A percentile compares a stretch with the other conserved stretches of the same genome.
phyloP scores from a whole-genome alignment of 2,329 filamentous ascomycete genomes.

The Bretziella fagacearum region DNA sequence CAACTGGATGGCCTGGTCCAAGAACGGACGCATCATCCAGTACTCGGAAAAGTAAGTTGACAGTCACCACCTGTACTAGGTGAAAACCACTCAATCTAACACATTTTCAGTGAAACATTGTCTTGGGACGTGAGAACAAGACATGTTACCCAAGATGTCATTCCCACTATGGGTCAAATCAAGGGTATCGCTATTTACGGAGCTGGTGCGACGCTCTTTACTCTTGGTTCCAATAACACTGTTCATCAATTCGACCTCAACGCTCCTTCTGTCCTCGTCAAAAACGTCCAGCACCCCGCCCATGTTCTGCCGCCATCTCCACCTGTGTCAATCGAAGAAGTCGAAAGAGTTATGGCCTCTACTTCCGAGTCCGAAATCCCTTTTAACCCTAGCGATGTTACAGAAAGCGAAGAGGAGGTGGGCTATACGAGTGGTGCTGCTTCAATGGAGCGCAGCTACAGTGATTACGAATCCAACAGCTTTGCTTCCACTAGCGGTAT shows the following conservation, averaged over 20 bases:
- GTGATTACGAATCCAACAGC: constrained; percentile 27
- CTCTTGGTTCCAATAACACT: constrained; percentile 69
- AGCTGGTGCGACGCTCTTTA: constrained; percentile 81
- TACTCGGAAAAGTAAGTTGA: constrained; percentile 67
- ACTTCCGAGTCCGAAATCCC: constrained; percentile 37
- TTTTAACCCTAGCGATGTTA: constrained; percentile 38
- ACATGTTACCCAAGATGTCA: constrained; percentile 74
- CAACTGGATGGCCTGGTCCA: constrained; percentile 98
- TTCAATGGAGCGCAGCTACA: constrained; percentile 5
- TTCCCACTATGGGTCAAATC: constrained; percentile 70
- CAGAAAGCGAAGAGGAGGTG: constrained; percentile 55
- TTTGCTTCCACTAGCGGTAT: constrained; percentile 35
- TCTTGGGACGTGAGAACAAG: constrained; percentile 99
- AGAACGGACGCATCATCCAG: constrained; percentile 91
- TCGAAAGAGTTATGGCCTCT: constrained; percentile 34
- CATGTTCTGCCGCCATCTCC: constrained; percentile 64
- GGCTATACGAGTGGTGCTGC: neutral
- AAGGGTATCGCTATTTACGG: constrained; percentile 76
- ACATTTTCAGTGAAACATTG: constrained; percentile 47
- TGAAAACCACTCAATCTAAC: neutral
- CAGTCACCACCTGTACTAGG: neutral
- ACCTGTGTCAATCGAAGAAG: constrained; percentile 60
- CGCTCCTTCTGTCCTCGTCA: constrained; percentile 61
- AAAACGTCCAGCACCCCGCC: constrained; percentile 73
- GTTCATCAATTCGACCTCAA: constrained; percentile 94